These are phyloP conservation scores for Darksidea phi DNA, from an alignment of 495 filamentous ascomycete genomes.

Conservation along the genomic window DNA sequence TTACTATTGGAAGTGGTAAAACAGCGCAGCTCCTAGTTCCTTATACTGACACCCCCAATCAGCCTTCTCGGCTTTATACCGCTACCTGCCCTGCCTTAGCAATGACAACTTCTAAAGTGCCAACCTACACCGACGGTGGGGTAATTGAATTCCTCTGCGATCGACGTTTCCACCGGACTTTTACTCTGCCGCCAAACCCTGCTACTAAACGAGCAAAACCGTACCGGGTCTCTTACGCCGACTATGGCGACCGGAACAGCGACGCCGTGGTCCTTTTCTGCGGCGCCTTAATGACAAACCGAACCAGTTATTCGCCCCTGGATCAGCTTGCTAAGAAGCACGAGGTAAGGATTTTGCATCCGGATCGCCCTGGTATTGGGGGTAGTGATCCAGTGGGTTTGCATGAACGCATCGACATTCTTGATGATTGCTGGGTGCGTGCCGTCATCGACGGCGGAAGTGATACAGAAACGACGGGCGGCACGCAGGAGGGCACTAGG, in stretches of 20 bases:
- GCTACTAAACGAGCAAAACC: constrained; percentile 14
- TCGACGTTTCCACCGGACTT: constrained; percentile 25
- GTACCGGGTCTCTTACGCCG: constrained; percentile 30
- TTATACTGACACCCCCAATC: too few species aligned
- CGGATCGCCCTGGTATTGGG: constrained; percentile 34
- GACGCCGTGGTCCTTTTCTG: constrained; percentile 34
- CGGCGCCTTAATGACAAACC: constrained; percentile 26
- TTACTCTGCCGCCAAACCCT: constrained; percentile 22
- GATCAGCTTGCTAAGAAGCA: constrained; percentile 26
- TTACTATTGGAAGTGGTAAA: too few species aligned
- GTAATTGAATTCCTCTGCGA: constrained; percentile 26
- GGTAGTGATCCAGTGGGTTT: constrained; percentile 22
- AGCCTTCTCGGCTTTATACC: too few species aligned
- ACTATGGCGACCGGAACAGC: constrained; percentile 25
- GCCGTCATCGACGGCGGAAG: too few species aligned
- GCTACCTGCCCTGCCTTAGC: too few species aligned
- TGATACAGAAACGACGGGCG: too few species aligned
- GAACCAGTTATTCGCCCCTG: constrained; percentile 19
- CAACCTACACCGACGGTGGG: neutral
- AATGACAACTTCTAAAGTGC: neutral
- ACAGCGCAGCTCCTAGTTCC: too few species aligned
- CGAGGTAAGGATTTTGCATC: constrained; percentile 28
- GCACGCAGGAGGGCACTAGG: too few species aligned
- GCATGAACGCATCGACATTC: constrained; percentile 19
- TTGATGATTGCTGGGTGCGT: too few species aligned